Base-by-base conservation (phyloP, 805 yeast genomes). In the Saccharomycopsis sp. region DNA sequence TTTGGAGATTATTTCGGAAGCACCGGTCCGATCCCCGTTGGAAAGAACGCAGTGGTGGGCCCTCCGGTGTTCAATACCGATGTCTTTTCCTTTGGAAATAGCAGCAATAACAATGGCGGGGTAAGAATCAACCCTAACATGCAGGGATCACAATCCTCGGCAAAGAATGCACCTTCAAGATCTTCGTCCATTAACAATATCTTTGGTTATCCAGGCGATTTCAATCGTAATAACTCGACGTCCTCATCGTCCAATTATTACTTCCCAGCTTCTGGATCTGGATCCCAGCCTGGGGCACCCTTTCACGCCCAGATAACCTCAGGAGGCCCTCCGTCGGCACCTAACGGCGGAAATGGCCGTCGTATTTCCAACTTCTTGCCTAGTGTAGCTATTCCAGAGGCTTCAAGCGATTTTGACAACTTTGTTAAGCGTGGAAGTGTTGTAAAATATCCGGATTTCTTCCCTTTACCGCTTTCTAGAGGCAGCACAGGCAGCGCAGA, bases 341-440 rank as follows among this genome's bases (percentile, higher is more conserved):
- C 47, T 58, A 42, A 19, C 5, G 20, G 14, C 7, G 17, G 42
- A 38, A 23, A 23, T 7, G 54, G 56, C 24, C 41, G 63, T 19
- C 56, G 67, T 23, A 69, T 69, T 50, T 72, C 73, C 3, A 69
- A 72, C 29, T 64, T 68, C 14, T 55, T 64, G 17, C 72, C 73
- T 35, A 61, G 69, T 7, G 61, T 64, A 19, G 70, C 69, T 5
- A 61, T 69, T n/a, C 65, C 65, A 2, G 67, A 67, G 14, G 44
- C 60, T 3, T 53, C 59, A n/a, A 64, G 62, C 52, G 76, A 72
- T 52, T 67, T 73, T 52, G 77, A 73, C 47, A 62, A 56, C n/a
- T 72, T 72, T 57, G 59, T 72, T 56, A 73, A 72, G 59, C 62
- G 74, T 47, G 77, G 73, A 47, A 67, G 73, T 35, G 62, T 53